Conservation (phyloP, 2,329 filamentous ascomycete genomes). For the Lomentospora prolificans region DNA sequence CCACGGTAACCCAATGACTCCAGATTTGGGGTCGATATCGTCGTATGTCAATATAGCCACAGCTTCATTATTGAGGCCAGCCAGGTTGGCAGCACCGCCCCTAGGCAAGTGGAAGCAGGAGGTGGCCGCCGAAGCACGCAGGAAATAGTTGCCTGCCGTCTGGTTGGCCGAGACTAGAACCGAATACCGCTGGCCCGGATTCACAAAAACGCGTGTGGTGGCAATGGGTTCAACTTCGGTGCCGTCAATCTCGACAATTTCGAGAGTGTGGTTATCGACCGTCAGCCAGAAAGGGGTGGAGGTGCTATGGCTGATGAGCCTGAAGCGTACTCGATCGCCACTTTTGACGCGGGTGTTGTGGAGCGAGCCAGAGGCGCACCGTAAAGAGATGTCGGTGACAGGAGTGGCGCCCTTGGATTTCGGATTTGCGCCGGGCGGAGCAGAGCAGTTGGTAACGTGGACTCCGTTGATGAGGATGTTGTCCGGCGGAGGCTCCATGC, state of each 20-base stretch:
- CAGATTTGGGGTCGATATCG: constrained; percentile 8
- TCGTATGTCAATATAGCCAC: constrained; percentile 13
- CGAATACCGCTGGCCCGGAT: constrained; percentile 28
- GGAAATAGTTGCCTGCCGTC: constrained; percentile 13
- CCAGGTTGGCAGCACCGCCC: neutral
- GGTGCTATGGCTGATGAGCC: constrained; percentile 30
- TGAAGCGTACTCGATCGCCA: constrained; percentile 20
- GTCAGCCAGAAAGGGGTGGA: constrained; percentile 28
- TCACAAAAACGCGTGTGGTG: constrained; percentile 25
- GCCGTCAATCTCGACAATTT: constrained; percentile 30
- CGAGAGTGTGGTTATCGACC: constrained; percentile 26
- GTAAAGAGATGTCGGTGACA: neutral
- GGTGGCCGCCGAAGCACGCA: constrained; percentile 12
- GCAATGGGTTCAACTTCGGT: constrained; percentile 25
- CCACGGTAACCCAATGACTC: constrained; percentile 13
- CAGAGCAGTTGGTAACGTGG: constrained; percentile 24
- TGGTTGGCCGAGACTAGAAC: constrained; percentile 24
- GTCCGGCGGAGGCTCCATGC: constrained; percentile 29
- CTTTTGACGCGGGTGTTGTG: constrained; percentile 21
- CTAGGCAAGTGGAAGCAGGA: constrained; percentile 2
- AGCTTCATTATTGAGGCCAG: constrained; percentile 11
- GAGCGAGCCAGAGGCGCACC: constrained; percentile 21
- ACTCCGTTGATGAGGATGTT: constrained; percentile 31
- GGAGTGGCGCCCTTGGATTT: neutral
- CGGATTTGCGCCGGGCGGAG: constrained; percentile 4